Evolutionary conservation across 805 yeast species (phyloP).

Genomic region (Metschnikowia cerradonensis): DNA sequence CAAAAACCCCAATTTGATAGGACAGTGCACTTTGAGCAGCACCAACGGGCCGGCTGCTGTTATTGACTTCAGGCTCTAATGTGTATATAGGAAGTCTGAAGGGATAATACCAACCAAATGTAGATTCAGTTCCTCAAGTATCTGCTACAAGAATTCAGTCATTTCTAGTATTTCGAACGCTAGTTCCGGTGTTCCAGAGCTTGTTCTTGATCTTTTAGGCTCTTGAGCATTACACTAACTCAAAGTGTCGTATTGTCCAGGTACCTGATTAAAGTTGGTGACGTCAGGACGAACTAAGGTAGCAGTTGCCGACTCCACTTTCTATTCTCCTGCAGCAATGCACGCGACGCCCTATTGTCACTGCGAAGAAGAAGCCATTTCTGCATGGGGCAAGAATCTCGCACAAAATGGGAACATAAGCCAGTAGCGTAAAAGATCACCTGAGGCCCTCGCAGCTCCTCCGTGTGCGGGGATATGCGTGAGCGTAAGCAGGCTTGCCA

Average conservation of each 20-base stretch:
- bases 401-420: neutral
- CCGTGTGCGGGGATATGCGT: too few relatives aligned
- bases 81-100: conserved; percentile 15
- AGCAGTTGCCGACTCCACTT: neutral
- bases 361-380: neutral
- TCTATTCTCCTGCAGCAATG: neutral
- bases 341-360: neutral
- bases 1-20: conserved; percentile 65
- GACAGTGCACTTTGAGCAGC: conserved; percentile 63
- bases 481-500: neutral
- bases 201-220: too few relatives aligned
- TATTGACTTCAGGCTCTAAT: conserved; percentile 36
- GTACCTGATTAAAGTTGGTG: neutral
- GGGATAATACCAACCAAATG: neutral
- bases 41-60: conserved; percentile 80
- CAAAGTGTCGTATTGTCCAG: too few relatives aligned
- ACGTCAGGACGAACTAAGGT: neutral
- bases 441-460: too few relatives aligned
- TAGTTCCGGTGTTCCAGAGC: too few relatives aligned
- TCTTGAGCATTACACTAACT: too few relatives aligned
- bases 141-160: too few relatives aligned
- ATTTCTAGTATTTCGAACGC: too few relatives aligned
- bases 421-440: neutral
- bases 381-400: neutral
- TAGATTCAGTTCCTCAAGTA: too few relatives aligned